A percentile compares a stretch with the other conserved stretches of the same genome.
These are phyloP conservation scores for Leccinum uliginosum DNA, from an alignment of 768 basidiomycete genomes.

Conservation along the genomic window DNA sequence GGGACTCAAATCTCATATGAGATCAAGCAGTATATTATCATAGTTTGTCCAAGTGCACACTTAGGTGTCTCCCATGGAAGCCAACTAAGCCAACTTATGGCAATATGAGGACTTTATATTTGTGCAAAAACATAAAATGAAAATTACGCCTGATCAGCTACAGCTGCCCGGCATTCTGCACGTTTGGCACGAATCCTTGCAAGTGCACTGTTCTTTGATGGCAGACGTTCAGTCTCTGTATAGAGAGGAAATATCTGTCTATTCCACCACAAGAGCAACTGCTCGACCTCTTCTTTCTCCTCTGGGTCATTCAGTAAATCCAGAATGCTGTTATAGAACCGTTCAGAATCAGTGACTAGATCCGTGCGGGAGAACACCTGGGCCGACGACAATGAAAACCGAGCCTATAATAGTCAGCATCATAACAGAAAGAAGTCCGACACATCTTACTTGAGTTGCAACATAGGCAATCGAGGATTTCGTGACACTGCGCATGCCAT, in stretches of 20 bases:
- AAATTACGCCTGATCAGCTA: background rate
- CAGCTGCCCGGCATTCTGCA: background rate
- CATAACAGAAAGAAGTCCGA: background rate
- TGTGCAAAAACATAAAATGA: too few relatives aligned
- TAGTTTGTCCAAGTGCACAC: too few relatives aligned
- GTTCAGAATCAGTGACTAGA: background rate
- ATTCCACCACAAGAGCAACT: background rate
- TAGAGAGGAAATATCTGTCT: background rate
- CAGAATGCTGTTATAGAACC: background rate
- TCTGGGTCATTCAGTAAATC: background rate
- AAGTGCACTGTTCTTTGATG: background rate
- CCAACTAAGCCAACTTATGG: too few relatives aligned
- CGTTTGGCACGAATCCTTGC: background rate
- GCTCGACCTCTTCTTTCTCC: background rate
- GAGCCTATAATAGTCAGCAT: background rate
- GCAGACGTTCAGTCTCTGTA: background rate
- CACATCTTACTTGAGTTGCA: too few relatives aligned
- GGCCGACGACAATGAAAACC: background rate
- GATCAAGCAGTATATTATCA: too few relatives aligned
- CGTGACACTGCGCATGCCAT: too few relatives aligned
- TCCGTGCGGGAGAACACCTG: background rate
- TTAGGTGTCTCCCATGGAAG: too few relatives aligned
- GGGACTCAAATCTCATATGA: too few relatives aligned
- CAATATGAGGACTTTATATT: too few relatives aligned
- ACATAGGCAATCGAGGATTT: too few relatives aligned